phyloP scores from a whole-genome alignment of 1,284 basidiomycete species.

The Pyrrhoderma noxium region DNA sequence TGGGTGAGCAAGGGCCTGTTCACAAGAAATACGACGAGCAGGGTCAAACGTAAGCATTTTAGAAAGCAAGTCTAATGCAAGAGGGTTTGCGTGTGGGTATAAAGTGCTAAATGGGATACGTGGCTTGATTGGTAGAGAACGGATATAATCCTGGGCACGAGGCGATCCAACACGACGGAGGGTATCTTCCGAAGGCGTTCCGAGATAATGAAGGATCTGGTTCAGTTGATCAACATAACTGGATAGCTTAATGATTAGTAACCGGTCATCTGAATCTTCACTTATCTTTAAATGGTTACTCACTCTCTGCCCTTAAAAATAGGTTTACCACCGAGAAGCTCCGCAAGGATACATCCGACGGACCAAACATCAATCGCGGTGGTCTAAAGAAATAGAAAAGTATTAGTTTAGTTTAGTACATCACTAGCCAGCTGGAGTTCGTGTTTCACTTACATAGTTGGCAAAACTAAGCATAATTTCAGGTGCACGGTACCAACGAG shows the following conservation, averaged over 20 bases:
- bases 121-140: constrained; percentile 94
- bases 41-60: constrained; percentile 96
- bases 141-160: constrained; percentile 94
- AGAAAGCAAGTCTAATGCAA: constrained; percentile 87
- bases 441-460: constrained; percentile 73
- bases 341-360: constrained; percentile 96
- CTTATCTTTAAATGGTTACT: constrained; percentile 2
- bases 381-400: constrained; percentile 36
- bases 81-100: constrained; percentile 90
- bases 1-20: constrained; percentile 91
- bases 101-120: constrained; percentile 86
- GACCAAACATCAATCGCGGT: constrained; percentile 96
- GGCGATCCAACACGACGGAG: constrained; percentile 91
- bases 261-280: not conserved
- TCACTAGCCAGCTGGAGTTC: no score
- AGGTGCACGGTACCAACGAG: constrained; percentile 93
- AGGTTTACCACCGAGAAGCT: constrained; percentile 92
- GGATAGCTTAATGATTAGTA: constrained; percentile 12
- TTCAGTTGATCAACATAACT: constrained; percentile 98
- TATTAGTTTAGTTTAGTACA: constrained; percentile 3
- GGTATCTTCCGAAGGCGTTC: constrained; percentile 95
- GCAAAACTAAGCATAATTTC: constrained; percentile 98
- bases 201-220: constrained; percentile 95
- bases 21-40: constrained; percentile 90
- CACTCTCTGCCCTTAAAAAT: constrained; percentile 98